Evolutionary conservation across 1,139 yeast genomes (phyloP), one percentile per base, ranked within the genome.

Genomic region (Candida sanyaensis): DNA sequence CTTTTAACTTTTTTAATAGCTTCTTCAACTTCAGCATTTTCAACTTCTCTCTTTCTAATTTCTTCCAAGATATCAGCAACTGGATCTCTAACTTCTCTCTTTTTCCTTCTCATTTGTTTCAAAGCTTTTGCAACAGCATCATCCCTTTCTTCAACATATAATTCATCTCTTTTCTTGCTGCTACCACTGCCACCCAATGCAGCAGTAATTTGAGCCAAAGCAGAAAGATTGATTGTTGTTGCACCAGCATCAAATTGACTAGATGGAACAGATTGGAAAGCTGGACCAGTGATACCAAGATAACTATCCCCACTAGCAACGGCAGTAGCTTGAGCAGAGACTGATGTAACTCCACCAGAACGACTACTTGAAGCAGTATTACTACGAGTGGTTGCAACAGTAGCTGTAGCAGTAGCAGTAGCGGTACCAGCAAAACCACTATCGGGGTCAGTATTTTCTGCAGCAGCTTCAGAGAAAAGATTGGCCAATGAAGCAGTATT

Each of bases 1-100:
- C 74, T 66, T 53, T 59, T 68, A 42, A 54, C 55, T 42, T 57
- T 29, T 11, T 31, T 26, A n/a, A 44, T 29, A 5, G 46, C 50
- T 37, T 45, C 37, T 36, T 47, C 52, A 29, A 51, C 46, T 37
- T 46, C 49, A 37, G 47, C 49, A 21, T 49, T 53, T 12, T 49
- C 51, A 9, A 50, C 43, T 13, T 51, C 41, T 46, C 55, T 52
- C 48, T 51, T 51, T 31, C 36, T 31, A 37, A 46, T 48, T 8
- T 39, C 46, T 26, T 40, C 27, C 26, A 51, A 46, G 2, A 42
- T 50, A 5, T 34, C 17, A 24, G 44, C 49, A 31, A 48, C 49
- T 11, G 33, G 28, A 32, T 48, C 51, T 11, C 39, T 32, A n/a
- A 17, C 7, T 37, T 40, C 33, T 26, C 30, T 12, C 10, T 50